Base-by-base conservation (phyloP, 768 basidiomycete genomes). In the Lactarius akahatsu region DNA sequence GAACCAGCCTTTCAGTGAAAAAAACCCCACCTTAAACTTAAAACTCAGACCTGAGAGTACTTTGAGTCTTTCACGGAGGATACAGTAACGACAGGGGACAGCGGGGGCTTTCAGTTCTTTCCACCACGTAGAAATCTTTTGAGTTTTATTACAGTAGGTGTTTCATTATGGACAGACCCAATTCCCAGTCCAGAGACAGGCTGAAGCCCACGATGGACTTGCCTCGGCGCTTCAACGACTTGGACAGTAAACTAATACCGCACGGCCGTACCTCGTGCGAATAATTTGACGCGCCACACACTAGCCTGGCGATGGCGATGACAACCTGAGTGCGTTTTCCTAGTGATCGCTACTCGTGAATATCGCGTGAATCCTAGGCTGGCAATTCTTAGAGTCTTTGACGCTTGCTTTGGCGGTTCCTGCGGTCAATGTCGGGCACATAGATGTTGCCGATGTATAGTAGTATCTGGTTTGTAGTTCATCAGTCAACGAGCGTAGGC, bases 341-440 rank as follows among this genome's bases (percentile, higher is more conserved):
- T 23, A 15, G 8, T 3, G 30, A 23, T 9, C 13, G n/a, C 18
- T 5, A 11, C 47, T 23, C 3, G 23, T 23, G 2, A 28, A 28
- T 28, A 28, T 28, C 26, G 26, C 28, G 28, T 28, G 28, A 56
- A n/a, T 47, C 16, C 16, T 71, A 94, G 94, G 82, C 36, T 94
- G 91, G 92, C 82, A 83, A 11, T 87, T 91, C 67, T 76, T 92
- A 8, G 94, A 96, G 72, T 91, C 94, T 71, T 80, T 94, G n/a
- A n/a, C n/a, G n/a, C n/a, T n/a, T n/a, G n/a, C n/a, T n/a, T n/a
- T n/a, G 3, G 82, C 86, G 2, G 75, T 92, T 57, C 90, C 94
- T 4, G 83, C 92, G 4, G 78, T 93, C 59, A 92, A 96, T 70
- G 78, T 89, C 9, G 91, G 89, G 32, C 80, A 87, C 61, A 66